Base-by-base conservation (phyloP, 1,284 basidiomycete species). In the Fistulinella staudtii region DNA sequence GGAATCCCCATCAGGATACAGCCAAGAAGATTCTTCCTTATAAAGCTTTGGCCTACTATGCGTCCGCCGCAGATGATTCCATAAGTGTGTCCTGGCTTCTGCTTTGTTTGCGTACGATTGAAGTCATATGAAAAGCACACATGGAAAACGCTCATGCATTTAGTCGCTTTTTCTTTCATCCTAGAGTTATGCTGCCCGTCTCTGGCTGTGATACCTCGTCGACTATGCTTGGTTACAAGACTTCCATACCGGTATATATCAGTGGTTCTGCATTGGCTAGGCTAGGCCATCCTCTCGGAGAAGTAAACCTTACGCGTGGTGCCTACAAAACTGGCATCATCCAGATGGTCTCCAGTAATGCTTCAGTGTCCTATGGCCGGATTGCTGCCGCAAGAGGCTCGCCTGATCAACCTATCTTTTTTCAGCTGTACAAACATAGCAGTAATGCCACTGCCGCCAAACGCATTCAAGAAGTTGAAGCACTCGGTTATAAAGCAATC, bases 261-360 rank as follows among this genome's bases (percentile, higher is more conserved):
- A 83, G 82, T 36, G 90, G 87, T 11, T 88, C 87, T 18, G 93
- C 91, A 5, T 81, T 94, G 52, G 92, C 91, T n/a, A 87, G 86
- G 57, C 74, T 95, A 3, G 92, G 92, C 2, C 93, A 96, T 60
- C 93, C 93, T 34, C 43, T 54, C 69, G 92, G 92, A 14, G 93
- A 96, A 68, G 72, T 78, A 35, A 94, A 93, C 65, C 81, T 95
- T 47, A 89, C 89, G 2, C 74, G 73, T 37, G 93, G 84, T 3
- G 82, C 84, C 5, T 80, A 75, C n/a, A 71, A 74, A 38, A 76
- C 79, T 2, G 77, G 79, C 21, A 84, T 93, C 50, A 85, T 93
- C 39, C 92, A 95, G 61, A 91, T 90, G 76, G 86, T 94, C 41
- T 94, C 91, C 5, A 84, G 82, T 33, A 93, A 94, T 62, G 82